These are phyloP conservation scores for Globisporangium megalacanthum DNA, from an alignment of 352 stramenopile species.

Conservation along the genomic window DNA sequence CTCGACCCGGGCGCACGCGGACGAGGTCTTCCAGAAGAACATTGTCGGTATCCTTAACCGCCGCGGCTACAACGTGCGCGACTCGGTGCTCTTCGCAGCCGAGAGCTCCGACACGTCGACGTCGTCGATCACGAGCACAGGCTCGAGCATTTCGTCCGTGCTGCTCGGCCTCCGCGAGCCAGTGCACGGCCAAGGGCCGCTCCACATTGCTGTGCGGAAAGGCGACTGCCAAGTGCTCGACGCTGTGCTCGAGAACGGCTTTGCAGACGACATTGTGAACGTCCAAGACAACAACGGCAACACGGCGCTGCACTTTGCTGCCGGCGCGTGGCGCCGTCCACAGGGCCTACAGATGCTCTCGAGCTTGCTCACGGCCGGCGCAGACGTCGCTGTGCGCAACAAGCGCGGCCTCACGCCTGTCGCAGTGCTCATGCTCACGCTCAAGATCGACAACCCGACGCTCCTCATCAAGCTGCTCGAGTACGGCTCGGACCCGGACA, in stretches of 20 bases:
- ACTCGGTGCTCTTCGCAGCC: conserved; percentile 28
- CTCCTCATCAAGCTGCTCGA: conserved; percentile 65
- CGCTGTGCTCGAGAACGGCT: conserved; percentile 64
- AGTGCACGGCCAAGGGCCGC: conserved; percentile 64
- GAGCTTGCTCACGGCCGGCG: conserved; percentile 44
- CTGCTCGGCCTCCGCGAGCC: conserved; percentile 66
- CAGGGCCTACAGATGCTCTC: conserved; percentile 39
- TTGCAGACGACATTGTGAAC: conserved; percentile 62
- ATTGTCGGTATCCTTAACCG: conserved; percentile 77
- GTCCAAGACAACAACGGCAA: conserved; percentile 75
- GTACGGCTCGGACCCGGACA: conserved; percentile 47
- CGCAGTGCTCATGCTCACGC: conserved; percentile 73
- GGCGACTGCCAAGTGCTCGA: conserved; percentile 66
- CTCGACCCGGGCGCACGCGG: conserved; percentile 17
- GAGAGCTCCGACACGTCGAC: conserved; percentile 60
- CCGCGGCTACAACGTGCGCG: conserved; percentile 77
- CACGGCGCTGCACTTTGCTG: conserved; percentile 74
- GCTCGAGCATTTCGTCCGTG: conserved; percentile 60
- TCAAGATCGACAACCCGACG: conserved; percentile 67
- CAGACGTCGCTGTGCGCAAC: conserved; percentile 46
- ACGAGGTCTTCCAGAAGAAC: conserved; percentile 65
- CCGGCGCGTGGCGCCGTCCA: conserved; percentile 50
- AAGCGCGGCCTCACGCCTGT: conserved; percentile 62
- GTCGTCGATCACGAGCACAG: conserved; percentile 50
- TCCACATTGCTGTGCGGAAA: conserved; percentile 76